phyloP scores from a whole-genome alignment of 495 filamentous ascomycete genomes.

The Daldinia childiae region DNA sequence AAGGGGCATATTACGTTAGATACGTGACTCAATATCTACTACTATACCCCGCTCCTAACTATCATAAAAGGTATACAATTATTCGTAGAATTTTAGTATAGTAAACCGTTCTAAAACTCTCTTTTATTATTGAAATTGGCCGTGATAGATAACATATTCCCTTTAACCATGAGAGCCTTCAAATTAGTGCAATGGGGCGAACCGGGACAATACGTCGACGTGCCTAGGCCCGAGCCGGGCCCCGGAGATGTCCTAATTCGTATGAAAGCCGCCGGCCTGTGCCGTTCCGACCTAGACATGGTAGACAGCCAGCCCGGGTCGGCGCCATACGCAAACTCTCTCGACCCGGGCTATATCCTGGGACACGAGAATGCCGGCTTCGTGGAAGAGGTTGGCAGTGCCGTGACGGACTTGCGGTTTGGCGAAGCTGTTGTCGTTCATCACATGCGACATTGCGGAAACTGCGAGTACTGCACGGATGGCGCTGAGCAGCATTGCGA shows the following conservation, averaged over 20 bases:
- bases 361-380: constrained; percentile 49
- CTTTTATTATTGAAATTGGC: too few species aligned
- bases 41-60: too few species aligned
- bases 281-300: constrained; percentile 60
- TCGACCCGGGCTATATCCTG: constrained; percentile 36
- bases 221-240: constrained; percentile 14
- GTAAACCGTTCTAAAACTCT: too few species aligned
- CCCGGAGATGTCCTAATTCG: constrained; percentile 57
- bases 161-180: constrained; percentile 23
- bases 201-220: constrained; percentile 25
- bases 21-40: too few species aligned
- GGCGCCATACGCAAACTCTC: constrained; percentile 8
- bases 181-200: constrained; percentile 29
- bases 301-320: constrained; percentile 42
- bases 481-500: constrained; percentile 30
- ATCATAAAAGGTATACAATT: too few species aligned
- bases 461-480: constrained; percentile 50
- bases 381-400: constrained; percentile 53
- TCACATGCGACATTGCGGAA: constrained; percentile 36
- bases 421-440: constrained; percentile 61
- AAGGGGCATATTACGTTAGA: too few species aligned
- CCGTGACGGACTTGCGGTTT: constrained; percentile 52
- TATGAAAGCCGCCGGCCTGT: constrained; percentile 59
- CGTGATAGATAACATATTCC: neutral
- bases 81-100: too few species aligned